phyloP scores from a whole-genome alignment of 2,329 filamentous ascomycete species.

The Colletotrichum salicis region DNA sequence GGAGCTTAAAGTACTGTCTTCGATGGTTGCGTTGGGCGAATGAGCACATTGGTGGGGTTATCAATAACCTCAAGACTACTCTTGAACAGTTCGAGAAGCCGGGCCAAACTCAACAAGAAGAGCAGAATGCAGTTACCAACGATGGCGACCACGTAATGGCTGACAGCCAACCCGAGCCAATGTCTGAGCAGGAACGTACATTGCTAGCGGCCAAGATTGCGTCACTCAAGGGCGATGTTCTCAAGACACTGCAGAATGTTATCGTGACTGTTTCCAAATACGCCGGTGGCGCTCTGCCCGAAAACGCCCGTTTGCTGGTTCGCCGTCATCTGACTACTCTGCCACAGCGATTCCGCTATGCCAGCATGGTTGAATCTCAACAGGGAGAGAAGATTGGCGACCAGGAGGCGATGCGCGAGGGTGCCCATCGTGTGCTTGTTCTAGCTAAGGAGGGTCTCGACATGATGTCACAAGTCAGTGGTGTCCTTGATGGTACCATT shows the following conservation, averaged over 20 bases:
- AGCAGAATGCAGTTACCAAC: neutral
- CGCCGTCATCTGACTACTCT: conserved; percentile 85
- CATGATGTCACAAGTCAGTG: conserved; percentile 92
- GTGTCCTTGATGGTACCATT: conserved; percentile 88
- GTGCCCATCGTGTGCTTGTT: conserved; percentile 81
- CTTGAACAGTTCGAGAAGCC: conserved; percentile 82
- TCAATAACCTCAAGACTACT: conserved; percentile 77
- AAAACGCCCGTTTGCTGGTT: conserved; percentile 87
- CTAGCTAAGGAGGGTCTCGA: conserved; percentile 91
- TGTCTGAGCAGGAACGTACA: conserved; percentile 51
- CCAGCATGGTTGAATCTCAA: conserved; percentile 61
- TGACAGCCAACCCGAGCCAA: conserved; percentile 34
- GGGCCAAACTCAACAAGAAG: conserved; percentile 23
- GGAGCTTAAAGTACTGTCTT: conserved; percentile 86
- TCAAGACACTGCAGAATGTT: conserved; percentile 82
- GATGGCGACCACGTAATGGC: conserved; percentile 41
- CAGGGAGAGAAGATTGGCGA: conserved; percentile 43
- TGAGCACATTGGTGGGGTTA: conserved; percentile 79
- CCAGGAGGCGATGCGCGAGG: conserved; percentile 57
- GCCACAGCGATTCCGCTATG: conserved; percentile 83
- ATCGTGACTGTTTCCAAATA: conserved; percentile 89
- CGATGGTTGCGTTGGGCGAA: conserved; percentile 85
- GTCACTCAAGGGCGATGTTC: conserved; percentile 74
- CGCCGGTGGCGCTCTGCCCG: conserved; percentile 88
- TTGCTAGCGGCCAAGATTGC: conserved; percentile 73